phyloP scores from a whole-genome alignment of 83 land plant species.

The Picea abies region DNA sequence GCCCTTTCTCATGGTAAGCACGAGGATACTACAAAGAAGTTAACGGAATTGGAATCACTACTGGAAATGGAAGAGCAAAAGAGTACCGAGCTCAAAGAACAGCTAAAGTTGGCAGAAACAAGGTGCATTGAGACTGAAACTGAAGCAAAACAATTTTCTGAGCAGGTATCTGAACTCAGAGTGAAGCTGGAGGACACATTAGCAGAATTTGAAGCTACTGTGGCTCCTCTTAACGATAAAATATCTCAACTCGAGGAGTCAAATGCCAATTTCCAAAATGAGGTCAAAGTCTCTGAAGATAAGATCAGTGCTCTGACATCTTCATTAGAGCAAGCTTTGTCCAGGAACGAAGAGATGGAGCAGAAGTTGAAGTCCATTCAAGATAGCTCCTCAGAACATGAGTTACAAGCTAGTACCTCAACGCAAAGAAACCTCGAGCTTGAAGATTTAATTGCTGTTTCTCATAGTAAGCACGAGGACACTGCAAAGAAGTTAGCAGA shows the following conservation, averaged over 20 bases:
- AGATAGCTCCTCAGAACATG: slow-evolving; percentile 53
- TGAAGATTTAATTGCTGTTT: slow-evolving; percentile 45
- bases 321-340: slow-evolving; percentile 21
- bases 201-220: not conserved
- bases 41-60: too few species aligned
- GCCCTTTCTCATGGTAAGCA: too few species aligned
- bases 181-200: too few species aligned
- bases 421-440: slow-evolving; percentile 56
- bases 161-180: too few species aligned
- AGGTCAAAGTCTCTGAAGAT: slow-evolving; percentile 39
- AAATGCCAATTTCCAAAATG: slow-evolving; percentile 19
- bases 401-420: slow-evolving; percentile 28
- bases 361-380: not conserved
- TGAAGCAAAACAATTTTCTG: too few species aligned
- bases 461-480: slow-evolving; percentile 43
- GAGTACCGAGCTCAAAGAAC: too few species aligned
- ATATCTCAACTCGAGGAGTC: slow-evolving; percentile 42
- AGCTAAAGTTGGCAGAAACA: too few species aligned
- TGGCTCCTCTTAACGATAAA: slow-evolving; percentile 38
- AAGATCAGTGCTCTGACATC: slow-evolving; percentile 36
- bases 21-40: too few species aligned
- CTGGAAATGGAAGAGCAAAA: too few species aligned
- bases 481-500: slow-evolving; percentile 41
- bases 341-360: slow-evolving; percentile 33
- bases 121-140: too few species aligned